Base-by-base conservation (phyloP, 352 stramenopile species). In the Nothophytophthora sp. region DNA sequence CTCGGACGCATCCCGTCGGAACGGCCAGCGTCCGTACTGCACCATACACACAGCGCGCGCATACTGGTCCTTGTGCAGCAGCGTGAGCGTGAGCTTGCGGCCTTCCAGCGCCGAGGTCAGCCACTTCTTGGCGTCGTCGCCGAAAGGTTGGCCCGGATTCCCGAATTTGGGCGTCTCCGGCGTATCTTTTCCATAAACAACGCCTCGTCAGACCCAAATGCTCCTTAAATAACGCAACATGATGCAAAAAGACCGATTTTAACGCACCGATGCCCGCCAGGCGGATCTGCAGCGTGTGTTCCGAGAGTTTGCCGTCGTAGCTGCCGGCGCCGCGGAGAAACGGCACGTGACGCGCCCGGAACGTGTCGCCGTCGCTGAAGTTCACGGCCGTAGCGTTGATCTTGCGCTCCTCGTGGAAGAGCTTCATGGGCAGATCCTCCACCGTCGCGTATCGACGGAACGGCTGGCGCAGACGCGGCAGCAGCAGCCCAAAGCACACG, bases 81-180 rank as follows among this genome's bases (percentile, higher is more conserved):
- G 57, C 40, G 78, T 92, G 33, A 96, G 66, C 47, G 67, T 86
- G 22, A 96, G 67, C 20, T 63, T 72, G 32, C 63, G 59, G 25
- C 69, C 73, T 2, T 77, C 60, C 7, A 96, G 40, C 30, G 69
- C 55, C 8, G 70, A 43, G 0, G 48, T 40, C 13, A 92, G 70
- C 74, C 83, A 94, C 50, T 65, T 67, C 56, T 92, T 94, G 30
- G 84, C 86, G 4, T 92, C 81, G 13, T 86, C 78, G 27, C 84
- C 84, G 32, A 88, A 93, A 10, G 82, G 77, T 67, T 95, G 82
- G 5, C 81, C 80, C 0, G 59, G 46, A 19, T 85, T 88, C 12
- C 84, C 86, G 45, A 94, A 95, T 58, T 96, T 92, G 44, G 86
- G 74, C 10, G 80, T 92, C 63, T 96, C 86, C 5, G 86, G 84